Conservation (phyloP, 108 stramenopile species). For the Epipyxis sp. region DNA sequence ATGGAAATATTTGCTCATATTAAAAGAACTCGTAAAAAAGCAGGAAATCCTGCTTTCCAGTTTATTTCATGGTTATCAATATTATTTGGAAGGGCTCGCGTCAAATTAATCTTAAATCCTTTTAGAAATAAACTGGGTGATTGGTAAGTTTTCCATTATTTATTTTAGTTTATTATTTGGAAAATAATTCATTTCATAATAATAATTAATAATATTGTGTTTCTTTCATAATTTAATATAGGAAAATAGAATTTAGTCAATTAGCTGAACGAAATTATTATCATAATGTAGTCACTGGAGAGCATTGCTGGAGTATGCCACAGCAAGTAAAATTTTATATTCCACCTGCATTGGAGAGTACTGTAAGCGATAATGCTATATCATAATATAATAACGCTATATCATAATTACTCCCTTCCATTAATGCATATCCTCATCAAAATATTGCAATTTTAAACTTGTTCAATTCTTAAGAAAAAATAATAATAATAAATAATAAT, state of each 20-base stretch:
- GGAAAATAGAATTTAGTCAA: background rate
- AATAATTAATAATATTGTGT: background rate
- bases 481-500: no score
- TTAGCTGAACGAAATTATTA: background rate
- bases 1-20: background rate
- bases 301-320: background rate
- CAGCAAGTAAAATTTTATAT: slow-evolving; percentile 3
- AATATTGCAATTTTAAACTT: no score
- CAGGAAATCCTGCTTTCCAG: background rate
- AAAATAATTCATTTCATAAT: background rate
- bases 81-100: no score
- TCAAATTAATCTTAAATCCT: background rate
- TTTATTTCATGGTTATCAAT: no score
- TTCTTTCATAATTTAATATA: background rate
- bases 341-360: background rate
- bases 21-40: background rate
- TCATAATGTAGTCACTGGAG: background rate
- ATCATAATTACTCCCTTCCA: no score
- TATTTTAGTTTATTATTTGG: background rate
- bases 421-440: no score
- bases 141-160: background rate
- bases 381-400: no score
- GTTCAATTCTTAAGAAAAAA: no score
- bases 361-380: no score
- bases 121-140: background rate